These are phyloP conservation scores for Gilbertella persicaria DNA, from an alignment of 371 early-diverging fungal species.

Conservation along the genomic window DNA sequence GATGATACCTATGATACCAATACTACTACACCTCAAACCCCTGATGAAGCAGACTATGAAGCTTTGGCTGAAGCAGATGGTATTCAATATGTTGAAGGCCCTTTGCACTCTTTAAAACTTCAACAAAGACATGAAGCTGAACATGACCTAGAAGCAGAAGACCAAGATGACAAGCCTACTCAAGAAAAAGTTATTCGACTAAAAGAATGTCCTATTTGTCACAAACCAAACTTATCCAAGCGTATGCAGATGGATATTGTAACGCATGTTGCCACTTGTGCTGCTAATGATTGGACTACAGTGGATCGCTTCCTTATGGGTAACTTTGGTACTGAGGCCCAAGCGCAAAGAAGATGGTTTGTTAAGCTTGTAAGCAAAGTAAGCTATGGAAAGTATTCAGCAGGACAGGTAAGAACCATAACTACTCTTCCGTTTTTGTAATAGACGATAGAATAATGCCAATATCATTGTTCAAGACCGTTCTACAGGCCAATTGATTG, in stretches of 20 bases:
- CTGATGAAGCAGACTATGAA: constrained; percentile 32
- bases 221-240: constrained; percentile 55
- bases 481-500: constrained; percentile 68
- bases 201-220: constrained; percentile 75
- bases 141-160: neutral
- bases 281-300: constrained; percentile 64
- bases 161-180: neutral
- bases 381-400: constrained; percentile 72
- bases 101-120: neutral
- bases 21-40: constrained; percentile 6
- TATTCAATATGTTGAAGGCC: constrained; percentile 23
- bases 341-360: constrained; percentile 81
- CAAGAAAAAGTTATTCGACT: constrained; percentile 69
- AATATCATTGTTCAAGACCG: constrained; percentile 84
- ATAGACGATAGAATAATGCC: constrained; percentile 42
- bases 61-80: constrained; percentile 28
- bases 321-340: constrained; percentile 76
- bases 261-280: constrained; percentile 78
- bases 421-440: neutral
- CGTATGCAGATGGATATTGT: constrained; percentile 74
- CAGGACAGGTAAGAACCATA: constrained; percentile 57
- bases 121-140: constrained; percentile 3
- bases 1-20: constrained; percentile 18
- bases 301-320: constrained; percentile 72
- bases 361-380: constrained; percentile 75